These are phyloP conservation scores for Mucor piriformis DNA, from an alignment of 371 early-diverging fungal genomes.

Conservation along the genomic window DNA sequence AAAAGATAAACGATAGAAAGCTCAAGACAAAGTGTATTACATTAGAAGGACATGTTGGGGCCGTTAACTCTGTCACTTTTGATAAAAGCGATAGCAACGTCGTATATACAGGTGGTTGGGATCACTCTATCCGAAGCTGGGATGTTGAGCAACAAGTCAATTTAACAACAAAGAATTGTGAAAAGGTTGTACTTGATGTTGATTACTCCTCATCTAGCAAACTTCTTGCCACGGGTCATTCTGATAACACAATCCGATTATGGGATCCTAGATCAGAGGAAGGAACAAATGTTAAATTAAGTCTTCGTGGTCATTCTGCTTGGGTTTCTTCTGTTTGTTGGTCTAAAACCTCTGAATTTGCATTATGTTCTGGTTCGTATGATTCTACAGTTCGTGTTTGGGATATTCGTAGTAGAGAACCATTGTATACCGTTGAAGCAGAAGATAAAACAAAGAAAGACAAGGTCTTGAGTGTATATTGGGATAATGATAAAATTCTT, in stretches of 20 bases:
- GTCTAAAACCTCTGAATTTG: conserved; percentile 77
- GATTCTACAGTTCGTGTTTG: conserved; percentile 90
- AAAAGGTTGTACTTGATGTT: conserved; percentile 78
- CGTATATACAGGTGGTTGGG: conserved; percentile 89
- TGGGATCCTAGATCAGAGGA: conserved; percentile 88
- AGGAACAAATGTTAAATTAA: conserved; percentile 79
- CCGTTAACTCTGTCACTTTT: conserved; percentile 75
- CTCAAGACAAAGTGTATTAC: conserved; percentile 53
- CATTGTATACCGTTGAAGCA: conserved; percentile 68
- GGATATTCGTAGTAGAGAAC: conserved; percentile 86
- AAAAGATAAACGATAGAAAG: conserved; percentile 45
- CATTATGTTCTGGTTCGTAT: conserved; percentile 82
- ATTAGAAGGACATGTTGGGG: conserved; percentile 82
- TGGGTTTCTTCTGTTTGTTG: conserved; percentile 88
- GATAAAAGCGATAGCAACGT: conserved; percentile 52
- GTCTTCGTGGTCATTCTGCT: conserved; percentile 76
- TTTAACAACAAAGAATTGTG: conserved; percentile 84
- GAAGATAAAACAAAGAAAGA: conserved; percentile 49
- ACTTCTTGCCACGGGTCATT: conserved; percentile 87
- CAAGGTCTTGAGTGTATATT: conserved; percentile 82
- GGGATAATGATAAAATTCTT: conserved; percentile 73
- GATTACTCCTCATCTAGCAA: conserved; percentile 70
- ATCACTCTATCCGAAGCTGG: conserved; percentile 92
- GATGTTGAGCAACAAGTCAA: conserved; percentile 79
- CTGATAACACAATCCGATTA: conserved; percentile 77